Evolutionary conservation across 306 rosid species (phyloP).

Genomic region (Leucaena leucocephala): DNA sequence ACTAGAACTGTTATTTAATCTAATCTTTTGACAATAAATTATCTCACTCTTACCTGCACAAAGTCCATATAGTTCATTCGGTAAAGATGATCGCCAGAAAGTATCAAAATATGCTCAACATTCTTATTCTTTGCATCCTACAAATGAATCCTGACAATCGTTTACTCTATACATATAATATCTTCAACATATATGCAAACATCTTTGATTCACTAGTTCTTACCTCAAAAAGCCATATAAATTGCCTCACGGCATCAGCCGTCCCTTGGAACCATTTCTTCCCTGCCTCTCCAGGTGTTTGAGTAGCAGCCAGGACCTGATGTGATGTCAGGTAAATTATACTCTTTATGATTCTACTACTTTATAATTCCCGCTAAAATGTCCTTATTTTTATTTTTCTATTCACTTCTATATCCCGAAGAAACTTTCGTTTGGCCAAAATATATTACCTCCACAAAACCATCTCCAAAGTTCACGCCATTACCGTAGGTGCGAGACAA

Average conservation of each 20-base stretch:
- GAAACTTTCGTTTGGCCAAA: too few species aligned
- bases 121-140: conserved; percentile 84
- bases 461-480: conserved; percentile 75
- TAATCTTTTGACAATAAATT: conserved; percentile 1
- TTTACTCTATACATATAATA: neutral
- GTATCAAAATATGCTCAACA: conserved; percentile 71
- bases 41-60: conserved; percentile 56
- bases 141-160: conserved; percentile 22
- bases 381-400: neutral
- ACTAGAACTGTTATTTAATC: neutral
- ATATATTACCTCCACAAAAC: conserved; percentile 72
- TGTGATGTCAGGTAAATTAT: conserved; percentile 42
- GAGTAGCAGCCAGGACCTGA: conserved; percentile 93
- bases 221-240: conserved; percentile 87
- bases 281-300: conserved; percentile 84
- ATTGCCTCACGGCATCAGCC: conserved; percentile 91
- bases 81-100: conserved; percentile 89
- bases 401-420: neutral
- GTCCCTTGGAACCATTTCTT: conserved; percentile 89
- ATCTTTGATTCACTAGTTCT: conserved; percentile 2
- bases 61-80: conserved; percentile 86
- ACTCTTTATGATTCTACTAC: neutral
- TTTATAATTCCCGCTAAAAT: neutral
- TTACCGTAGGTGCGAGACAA: conserved; percentile 74
- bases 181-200: neutral